Percentiles rank a stretch among this genome's conserved stretches.
Evolutionary conservation across 306 rosid genomes (phyloP).

Genomic region (Trifolium repens): DNA sequence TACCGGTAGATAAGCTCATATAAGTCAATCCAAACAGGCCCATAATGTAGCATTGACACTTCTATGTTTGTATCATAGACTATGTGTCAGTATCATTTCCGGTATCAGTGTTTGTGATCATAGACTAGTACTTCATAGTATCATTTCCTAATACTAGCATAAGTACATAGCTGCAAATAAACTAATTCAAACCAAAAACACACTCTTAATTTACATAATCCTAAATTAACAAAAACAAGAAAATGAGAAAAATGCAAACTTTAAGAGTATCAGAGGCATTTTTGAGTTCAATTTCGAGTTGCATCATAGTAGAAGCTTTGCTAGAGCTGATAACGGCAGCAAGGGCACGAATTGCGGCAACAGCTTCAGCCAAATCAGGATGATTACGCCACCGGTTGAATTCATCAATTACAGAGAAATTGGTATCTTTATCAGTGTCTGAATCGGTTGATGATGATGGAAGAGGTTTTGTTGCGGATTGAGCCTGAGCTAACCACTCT

Average conservation of each 20-base stretch:
- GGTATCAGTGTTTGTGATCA: background rate
- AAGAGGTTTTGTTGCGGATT: constrained; percentile 61
- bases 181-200: background rate
- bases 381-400: constrained; percentile 87
- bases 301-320: constrained; percentile 90
- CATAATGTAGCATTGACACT: background rate
- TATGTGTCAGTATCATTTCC: background rate
- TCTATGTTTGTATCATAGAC: too few species aligned
- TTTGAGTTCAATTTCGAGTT: constrained; percentile 89
- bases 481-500: constrained; percentile 93
- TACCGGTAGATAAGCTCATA: too few species aligned
- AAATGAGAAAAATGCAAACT: constrained; percentile 40
- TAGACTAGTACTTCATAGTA: background rate
- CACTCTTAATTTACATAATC: background rate
- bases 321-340: constrained; percentile 81
- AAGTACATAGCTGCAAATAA: background rate
- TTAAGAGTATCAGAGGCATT: constrained; percentile 93
- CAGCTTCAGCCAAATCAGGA: constrained; percentile 97
- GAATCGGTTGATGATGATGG: background rate
- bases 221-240: background rate
- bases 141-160: background rate
- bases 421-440: background rate
- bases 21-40: too few species aligned
- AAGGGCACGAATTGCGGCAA: constrained; percentile 92
- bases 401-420: constrained; percentile 80